Evolutionary conservation across 805 yeast genomes (phyloP).

Genomic region (Candida lessepsii): DNA sequence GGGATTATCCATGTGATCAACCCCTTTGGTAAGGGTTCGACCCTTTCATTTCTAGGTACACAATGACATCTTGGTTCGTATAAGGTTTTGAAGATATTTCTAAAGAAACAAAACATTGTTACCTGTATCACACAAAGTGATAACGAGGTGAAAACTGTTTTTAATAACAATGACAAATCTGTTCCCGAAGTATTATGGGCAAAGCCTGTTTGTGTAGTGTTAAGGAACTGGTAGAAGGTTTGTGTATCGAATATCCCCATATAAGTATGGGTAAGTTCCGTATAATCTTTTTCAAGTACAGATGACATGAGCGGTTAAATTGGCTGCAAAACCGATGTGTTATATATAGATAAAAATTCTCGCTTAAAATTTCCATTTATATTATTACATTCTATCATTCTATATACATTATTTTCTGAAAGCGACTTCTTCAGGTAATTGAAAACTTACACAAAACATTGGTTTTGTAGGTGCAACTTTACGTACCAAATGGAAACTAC

Average conservation of each 20-base stretch:
- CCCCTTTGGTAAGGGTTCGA: slow-evolving; percentile 38
- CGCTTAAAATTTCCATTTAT: no score
- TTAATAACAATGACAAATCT: slow-evolving; percentile 53
- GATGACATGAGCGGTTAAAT: background rate
- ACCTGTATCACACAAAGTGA: slow-evolving; percentile 55
- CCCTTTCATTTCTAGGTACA: slow-evolving; percentile 40
- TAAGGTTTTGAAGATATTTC: slow-evolving; percentile 34
- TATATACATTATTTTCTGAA: slow-evolving; percentile 28
- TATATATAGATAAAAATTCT: no score
- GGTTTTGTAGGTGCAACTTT: slow-evolving; percentile 96
- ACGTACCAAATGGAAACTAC: slow-evolving; percentile 80
- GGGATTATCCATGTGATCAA: slow-evolving; percentile 59
- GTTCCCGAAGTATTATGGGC: slow-evolving; percentile 62
- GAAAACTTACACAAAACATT: slow-evolving; percentile 87
- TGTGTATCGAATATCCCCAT: slow-evolving; percentile 29
- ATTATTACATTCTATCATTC: no score
- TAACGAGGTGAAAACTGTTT: slow-evolving; percentile 54
- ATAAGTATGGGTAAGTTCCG: slow-evolving; percentile 26
- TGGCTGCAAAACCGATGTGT: background rate
- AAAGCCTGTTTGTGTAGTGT: slow-evolving; percentile 54
- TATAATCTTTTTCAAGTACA: slow-evolving; percentile 19
- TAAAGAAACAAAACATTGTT: slow-evolving; percentile 34
- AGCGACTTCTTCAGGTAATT: slow-evolving; percentile 66
- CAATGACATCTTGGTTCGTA: slow-evolving; percentile 56
- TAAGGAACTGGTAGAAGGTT: slow-evolving; percentile 39